Evolutionary conservation across 768 basidiomycete species (phyloP), one percentile per base, ranked within the genome.

Genomic region (Russula compacta): DNA sequence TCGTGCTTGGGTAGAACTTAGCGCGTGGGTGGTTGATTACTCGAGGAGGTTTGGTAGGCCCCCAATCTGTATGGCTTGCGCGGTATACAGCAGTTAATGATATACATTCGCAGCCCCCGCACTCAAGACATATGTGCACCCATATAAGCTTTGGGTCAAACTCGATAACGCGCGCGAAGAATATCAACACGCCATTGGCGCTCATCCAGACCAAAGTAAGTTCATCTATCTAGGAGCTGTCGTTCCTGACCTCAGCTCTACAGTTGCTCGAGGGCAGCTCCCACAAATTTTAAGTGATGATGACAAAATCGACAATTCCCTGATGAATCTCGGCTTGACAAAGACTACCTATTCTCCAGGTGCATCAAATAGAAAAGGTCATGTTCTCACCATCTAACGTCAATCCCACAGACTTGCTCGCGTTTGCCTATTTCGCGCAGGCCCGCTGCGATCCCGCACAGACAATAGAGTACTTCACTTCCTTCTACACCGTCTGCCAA

Each of bases 381-480:
- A 52, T 7, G 42, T 14, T 44, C 33, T 6, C 14, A 24, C 17
- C 21, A 6, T 35, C 39, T 62, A 19, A 61, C 49, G 50, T 48
- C 43, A 14, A 44, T 33, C 42, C 15, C 32, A 19, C 65, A 92
- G 90, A 87, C 24, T 74, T 89, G 12, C 77, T 93, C 56, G 75
- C 76, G n/a, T 92, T 89, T 69, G 89, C 84, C 1, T 93, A 92
- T 67, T 72, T 85, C 58, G 85, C 88, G 0, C 89, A 92, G 71
- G 87, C 83, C 68, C 86, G 89, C 61, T 93, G 91, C 71, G 84
- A 92, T 67, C 88, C 89, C 35, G 74, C 72, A 3, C 73, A 77
- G 40, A 91, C 89, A 0, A 65, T 82, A 4, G 69, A 73, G 14
- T 87, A 90, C 70, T 91, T 89, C 71, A 79, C 81, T 2, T 75